Evolutionary conservation across 805 yeast genomes (phyloP), one percentile per base, ranked within the genome.

Genomic region (Yamadazyma insecticola): DNA sequence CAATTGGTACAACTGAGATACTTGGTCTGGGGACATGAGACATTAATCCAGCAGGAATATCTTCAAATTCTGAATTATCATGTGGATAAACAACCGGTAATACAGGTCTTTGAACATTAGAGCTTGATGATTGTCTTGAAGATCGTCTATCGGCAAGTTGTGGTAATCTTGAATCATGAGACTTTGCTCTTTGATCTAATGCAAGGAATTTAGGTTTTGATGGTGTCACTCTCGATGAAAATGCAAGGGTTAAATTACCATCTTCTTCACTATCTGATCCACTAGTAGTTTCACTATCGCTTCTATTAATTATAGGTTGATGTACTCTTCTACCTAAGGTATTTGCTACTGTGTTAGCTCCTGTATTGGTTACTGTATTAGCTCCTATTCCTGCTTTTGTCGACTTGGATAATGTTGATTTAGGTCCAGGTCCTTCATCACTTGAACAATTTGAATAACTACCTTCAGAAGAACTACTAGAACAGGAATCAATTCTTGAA

Each of bases 231-330:
- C 65, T 64, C 3, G 72, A 63, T 2, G 65, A 45, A 39, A 70
- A 66, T 16, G 67, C 69, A 23, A 70, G 50, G 1, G 73, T 68
- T 34, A 70, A 48, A 38, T 69, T 64, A 2, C 63, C 71, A 28
- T 63, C 72, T 20, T 51, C 61, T 13, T 63, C 72, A 19, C 57
- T 57, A 5, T 57, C 69, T 26, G 56, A 50, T 25, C 37, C 48
- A n/a, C 32, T 41, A n/a, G n/a, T n/a, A n/a, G n/a, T n/a, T 7
- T 40, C 45, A 18, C 35, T 33, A 19, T 33, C 37, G 4, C 26
- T 29, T 9, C 32, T 33, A 16, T 27, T 29, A 16, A 26, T 19
- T 12, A n/a, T n/a, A n/a, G n/a, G n/a, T n/a, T n/a, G n/a, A n/a
- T n/a, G n/a, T n/a, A n/a, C n/a, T n/a, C n/a, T n/a, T n/a, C n/a